phyloP scores from a whole-genome alignment of 2,329 filamentous ascomycete species.

The Aureobasidium sp. region DNA sequence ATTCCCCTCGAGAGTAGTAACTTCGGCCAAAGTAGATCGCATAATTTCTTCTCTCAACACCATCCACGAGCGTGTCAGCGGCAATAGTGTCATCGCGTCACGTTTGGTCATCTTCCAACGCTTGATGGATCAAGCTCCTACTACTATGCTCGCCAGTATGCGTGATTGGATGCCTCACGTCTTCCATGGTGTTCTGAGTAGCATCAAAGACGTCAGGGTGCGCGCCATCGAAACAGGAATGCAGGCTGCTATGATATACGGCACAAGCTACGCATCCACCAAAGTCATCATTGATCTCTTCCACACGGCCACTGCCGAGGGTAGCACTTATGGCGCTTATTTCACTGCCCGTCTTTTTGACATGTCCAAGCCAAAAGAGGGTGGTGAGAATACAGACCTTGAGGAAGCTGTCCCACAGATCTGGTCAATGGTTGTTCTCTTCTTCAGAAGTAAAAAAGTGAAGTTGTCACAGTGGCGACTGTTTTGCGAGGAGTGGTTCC shows the following conservation, averaged over 20 bases:
- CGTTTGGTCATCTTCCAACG: conserved; percentile 72
- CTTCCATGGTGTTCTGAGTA: conserved; percentile 73
- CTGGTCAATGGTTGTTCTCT: conserved; percentile 74
- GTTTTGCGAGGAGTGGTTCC: conserved; percentile 64
- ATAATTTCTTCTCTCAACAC: conserved; percentile 62
- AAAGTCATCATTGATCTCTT: conserved; percentile 58
- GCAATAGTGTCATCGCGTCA: conserved; percentile 71
- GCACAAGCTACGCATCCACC: conserved; percentile 58
- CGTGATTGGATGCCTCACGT: conserved; percentile 75
- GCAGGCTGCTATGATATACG: conserved; percentile 59
- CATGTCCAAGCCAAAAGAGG: conserved; percentile 50
- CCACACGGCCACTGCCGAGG: conserved; percentile 41
- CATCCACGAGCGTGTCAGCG: conserved; percentile 64
- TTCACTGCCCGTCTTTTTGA: conserved; percentile 57
- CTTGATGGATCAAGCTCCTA: conserved; percentile 61
- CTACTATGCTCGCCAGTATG: conserved; percentile 59
- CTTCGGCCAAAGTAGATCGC: conserved; percentile 56
- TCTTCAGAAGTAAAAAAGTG: conserved; percentile 56
- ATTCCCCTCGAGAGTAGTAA: conserved; percentile 69
- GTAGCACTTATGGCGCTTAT: conserved; percentile 58
- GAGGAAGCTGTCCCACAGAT: conserved; percentile 61
- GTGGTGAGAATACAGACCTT: conserved; percentile 44
- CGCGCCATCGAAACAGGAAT: conserved; percentile 67
- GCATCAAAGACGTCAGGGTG: conserved; percentile 63
- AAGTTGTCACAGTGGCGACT: conserved; percentile 56